Percentiles rank a stretch among this genome's conserved stretches.
These are phyloP conservation scores for Elsinoe australis DNA, from an alignment of 2,329 filamentous ascomycete genomes.

Conservation along the genomic window DNA sequence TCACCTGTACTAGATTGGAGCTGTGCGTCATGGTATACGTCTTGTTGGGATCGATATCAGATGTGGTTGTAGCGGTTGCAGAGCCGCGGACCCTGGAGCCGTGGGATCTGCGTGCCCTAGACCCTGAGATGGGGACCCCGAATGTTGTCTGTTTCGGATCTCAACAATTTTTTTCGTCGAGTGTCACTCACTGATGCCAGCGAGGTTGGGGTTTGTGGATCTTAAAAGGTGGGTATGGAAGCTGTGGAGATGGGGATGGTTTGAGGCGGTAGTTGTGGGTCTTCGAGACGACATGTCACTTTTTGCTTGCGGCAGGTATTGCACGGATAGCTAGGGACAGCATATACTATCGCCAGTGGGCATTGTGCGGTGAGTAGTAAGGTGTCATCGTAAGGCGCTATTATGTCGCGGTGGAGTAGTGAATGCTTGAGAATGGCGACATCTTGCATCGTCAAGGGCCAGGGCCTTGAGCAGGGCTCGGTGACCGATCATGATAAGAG, in stretches of 20 bases:
- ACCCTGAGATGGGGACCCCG: neutral
- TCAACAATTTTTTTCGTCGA: neutral
- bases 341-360: no score
- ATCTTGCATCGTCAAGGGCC: slow-evolving; percentile 5
- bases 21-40: no score
- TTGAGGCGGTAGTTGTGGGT: neutral
- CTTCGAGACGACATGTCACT: slow-evolving; percentile 2
- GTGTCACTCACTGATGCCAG: neutral
- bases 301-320: neutral
- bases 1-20: no score
- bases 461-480: neutral
- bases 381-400: neutral
- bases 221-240: neutral
- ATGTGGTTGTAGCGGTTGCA: no score
- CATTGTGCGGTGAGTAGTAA: neutral
- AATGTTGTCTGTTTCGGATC: neutral
- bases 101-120: no score
- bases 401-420: neutral
- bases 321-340: no score
- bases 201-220: neutral
- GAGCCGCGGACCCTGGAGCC: slow-evolving; percentile 12
- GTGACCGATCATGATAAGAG: neutral
- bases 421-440: neutral
- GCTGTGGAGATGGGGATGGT: neutral
- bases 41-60: neutral